Percentiles rank a stretch among this genome's conserved stretches.
phyloP scores from a whole-genome alignment of 257 asterid species.

The Solanum rostratum region DNA sequence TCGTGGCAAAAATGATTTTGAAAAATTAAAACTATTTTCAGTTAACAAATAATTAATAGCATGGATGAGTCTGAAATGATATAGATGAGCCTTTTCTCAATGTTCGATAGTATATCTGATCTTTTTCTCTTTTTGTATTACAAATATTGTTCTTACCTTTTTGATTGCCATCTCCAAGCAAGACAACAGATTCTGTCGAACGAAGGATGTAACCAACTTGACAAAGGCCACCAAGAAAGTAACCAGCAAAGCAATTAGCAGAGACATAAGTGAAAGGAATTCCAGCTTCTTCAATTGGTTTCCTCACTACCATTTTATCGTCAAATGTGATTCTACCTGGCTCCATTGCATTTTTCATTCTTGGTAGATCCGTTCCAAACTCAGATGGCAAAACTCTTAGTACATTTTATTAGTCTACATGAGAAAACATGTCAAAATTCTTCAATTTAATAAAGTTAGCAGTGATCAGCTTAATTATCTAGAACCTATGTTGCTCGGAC shows the following conservation, averaged over 20 bases:
- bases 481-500: not conserved
- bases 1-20: too few species aligned
- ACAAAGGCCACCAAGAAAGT: conserved; percentile 19
- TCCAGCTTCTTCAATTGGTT: conserved; percentile 17
- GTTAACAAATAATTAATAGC: too few species aligned
- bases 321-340: conserved; percentile 20
- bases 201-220: conserved; percentile 21
- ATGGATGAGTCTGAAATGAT: too few species aligned
- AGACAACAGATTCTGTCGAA: conserved; percentile 3
- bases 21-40: too few species aligned
- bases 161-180: conserved; percentile 15
- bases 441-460: not conserved
- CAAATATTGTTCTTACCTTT: conserved; percentile 2
- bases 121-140: too few species aligned
- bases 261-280: conserved; percentile 21
- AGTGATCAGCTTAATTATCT: not conserved
- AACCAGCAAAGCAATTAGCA: conserved; percentile 21
- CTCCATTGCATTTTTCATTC: conserved; percentile 15
- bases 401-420: not conserved
- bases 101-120: too few species aligned
- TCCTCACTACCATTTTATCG: conserved; percentile 22
- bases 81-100: too few species aligned
- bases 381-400: conserved; percentile 26
- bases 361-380: conserved; percentile 19
- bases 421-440: not conserved